phyloP scores from a whole-genome alignment of 2,329 filamentous ascomycete species.

The Neofusicoccum laricinum region DNA sequence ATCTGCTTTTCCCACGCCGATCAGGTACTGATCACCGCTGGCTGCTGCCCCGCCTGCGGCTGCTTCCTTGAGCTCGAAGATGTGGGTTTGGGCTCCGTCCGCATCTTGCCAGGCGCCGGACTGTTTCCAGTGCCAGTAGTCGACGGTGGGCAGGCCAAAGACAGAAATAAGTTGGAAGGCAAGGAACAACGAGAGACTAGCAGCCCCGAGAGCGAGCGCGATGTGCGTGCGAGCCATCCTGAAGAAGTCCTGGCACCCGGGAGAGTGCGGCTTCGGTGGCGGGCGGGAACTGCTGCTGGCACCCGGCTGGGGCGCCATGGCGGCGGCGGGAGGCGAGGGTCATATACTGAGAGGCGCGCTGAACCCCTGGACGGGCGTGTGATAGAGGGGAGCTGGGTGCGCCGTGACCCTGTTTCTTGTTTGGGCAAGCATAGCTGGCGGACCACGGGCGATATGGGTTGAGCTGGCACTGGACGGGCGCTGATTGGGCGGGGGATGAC shows the following conservation, averaged over 20 bases:
- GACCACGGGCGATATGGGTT: background rate
- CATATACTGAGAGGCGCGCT: background rate
- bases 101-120: background rate
- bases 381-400: background rate
- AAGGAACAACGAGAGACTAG: slow-evolving; percentile 32
- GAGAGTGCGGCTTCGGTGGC: background rate
- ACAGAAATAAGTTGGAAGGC: slow-evolving; percentile 32
- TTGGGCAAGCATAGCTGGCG: background rate
- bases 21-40: slow-evolving; percentile 53
- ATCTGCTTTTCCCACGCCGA: slow-evolving; percentile 70
- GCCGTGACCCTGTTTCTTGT: background rate
- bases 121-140: slow-evolving; percentile 34
- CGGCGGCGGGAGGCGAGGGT: background rate
- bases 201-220: slow-evolving; percentile 35
- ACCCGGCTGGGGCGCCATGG: slow-evolving; percentile 6
- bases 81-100: background rate
- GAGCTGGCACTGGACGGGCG: background rate
- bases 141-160: slow-evolving; percentile 34
- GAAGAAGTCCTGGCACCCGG: background rate
- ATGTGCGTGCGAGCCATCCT: slow-evolving; percentile 40
- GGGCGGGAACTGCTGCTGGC: background rate
- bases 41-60: slow-evolving; percentile 18
- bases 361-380: background rate
- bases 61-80: slow-evolving; percentile 1
- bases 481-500: slow-evolving; percentile 10